phyloP scores from a whole-genome alignment of 495 filamentous ascomycete genomes.

The Xeromyces bisporus region DNA sequence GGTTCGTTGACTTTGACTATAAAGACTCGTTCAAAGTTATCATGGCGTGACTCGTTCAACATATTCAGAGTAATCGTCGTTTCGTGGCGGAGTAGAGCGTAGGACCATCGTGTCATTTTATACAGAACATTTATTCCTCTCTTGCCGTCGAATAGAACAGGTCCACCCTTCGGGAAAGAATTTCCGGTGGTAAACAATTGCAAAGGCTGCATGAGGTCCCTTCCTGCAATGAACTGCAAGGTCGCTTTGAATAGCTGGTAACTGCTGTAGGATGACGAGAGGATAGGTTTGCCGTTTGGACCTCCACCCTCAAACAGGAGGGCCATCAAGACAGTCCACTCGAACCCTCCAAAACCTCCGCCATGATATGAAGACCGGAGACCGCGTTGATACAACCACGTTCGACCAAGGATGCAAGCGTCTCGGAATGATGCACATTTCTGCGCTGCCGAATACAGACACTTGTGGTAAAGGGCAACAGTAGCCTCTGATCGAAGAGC shows the following conservation, averaged over 20 bases:
- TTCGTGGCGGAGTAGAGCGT: conserved; percentile 50
- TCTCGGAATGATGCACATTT: conserved; percentile 59
- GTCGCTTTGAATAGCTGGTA: conserved; percentile 90
- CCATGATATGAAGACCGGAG: conserved; percentile 44
- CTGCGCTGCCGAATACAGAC: conserved; percentile 45
- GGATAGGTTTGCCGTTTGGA: conserved; percentile 45
- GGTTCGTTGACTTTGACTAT: conserved; percentile 52
- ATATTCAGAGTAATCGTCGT: conserved; percentile 51
- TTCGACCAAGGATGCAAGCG: conserved; percentile 66
- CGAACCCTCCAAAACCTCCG: conserved; percentile 90
- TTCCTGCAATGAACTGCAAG: conserved; percentile 63
- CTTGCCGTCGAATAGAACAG: conserved; percentile 44
- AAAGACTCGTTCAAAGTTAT: conserved; percentile 72
- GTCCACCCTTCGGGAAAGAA: conserved; percentile 16
- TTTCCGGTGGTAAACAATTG: conserved; percentile 28
- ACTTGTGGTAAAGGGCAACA: conserved; percentile 53
- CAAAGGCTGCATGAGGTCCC: conserved; percentile 50
- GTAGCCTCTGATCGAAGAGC: conserved; percentile 63
- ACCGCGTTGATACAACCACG: conserved; percentile 82
- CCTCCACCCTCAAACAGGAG: conserved; percentile 63
- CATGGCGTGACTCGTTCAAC: conserved; percentile 52
- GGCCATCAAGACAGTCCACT: conserved; percentile 68
- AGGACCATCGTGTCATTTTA: conserved; percentile 85
- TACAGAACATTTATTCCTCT: conserved; percentile 68
- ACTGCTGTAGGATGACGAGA: conserved; percentile 68